Base-by-base conservation (phyloP, 2,329 filamentous ascomycete genomes). In the Rhexocercosporidium sp. region DNA sequence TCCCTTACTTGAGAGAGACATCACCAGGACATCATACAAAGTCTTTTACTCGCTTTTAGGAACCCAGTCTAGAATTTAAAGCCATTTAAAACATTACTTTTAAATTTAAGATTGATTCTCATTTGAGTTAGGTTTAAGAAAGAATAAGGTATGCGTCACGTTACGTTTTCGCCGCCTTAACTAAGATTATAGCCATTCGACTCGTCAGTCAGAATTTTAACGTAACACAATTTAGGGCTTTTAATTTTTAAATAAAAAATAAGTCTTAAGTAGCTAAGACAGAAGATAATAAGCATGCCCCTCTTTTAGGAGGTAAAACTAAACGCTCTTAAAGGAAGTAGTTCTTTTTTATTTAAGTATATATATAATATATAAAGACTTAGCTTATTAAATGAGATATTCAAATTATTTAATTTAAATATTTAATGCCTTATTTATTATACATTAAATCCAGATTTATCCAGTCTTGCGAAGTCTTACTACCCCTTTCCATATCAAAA, bases 181-280 rank as follows among this genome's bases (percentile, higher is more conserved):
- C 44, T 16, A 22, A 20, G 14, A 25, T 22, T 57, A 22, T 46
- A 59, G 56, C 56, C 22, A 59, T 59, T 31, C 37, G 9, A 20
- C 37, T 59, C n/a, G 56, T 59, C n/a, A 27, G 56, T 34, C 22
- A 59, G 18, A 59, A 59, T 29, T 37, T 44, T 16, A 37, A 59
- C 20, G 22, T 12, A 59, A 47, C 18, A 47, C 44, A 47, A 22
- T 22, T 47, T 47, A 18, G 44, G 44, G 18, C 44, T 47, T 18
- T 18, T 47, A 18, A 47, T 47, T 18, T 47, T 47, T 47, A 12
- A 12, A n/a, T 46, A 16, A 46, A 59, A 46, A 57, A 22, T 57
- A 11, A 37, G 53, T 20, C 53, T 57, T 57, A 29, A 20, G n/a
- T 22, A 57, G 27, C 53, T 57, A 18, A 22, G 44, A 47, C 20